Percentiles rank a stretch among this genome's conserved stretches.
These are phyloP conservation scores for Mycena sp. DNA, from an alignment of 1,284 basidiomycete species.

Conservation along the genomic window DNA sequence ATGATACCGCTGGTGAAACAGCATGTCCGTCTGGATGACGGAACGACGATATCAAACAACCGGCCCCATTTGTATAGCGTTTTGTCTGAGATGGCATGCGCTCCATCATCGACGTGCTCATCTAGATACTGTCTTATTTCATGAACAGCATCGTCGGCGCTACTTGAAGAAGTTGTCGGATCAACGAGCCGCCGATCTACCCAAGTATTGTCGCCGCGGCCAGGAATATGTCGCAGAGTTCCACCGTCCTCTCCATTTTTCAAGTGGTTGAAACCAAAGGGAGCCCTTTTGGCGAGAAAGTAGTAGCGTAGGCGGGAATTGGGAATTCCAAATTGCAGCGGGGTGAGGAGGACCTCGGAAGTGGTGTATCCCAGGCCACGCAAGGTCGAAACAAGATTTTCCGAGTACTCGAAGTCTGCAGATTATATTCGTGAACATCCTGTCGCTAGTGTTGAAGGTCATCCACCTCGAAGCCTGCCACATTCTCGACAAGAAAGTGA, in stretches of 20 bases:
- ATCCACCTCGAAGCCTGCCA: conserved; percentile 80
- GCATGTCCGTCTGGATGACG: conserved; percentile 68
- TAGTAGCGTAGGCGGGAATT: conserved; percentile 84
- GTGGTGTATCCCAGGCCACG: conserved; percentile 62
- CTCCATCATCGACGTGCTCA: neutral
- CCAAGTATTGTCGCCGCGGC: conserved; percentile 54
- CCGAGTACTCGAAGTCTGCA: conserved; percentile 71
- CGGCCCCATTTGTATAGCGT: conserved; percentile 79
- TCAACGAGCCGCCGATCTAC: conserved; percentile 49
- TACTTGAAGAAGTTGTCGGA: neutral
- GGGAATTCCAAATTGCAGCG: conserved; percentile 79
- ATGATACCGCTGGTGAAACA: conserved; percentile 79
- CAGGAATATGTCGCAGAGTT: conserved; percentile 64
- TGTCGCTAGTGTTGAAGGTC: no score
- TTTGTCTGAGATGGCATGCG: conserved; percentile 61
- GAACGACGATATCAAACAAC: conserved; percentile 79
- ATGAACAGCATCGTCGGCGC: conserved; percentile 26
- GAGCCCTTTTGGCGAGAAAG: conserved; percentile 66
- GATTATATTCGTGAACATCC: no score
- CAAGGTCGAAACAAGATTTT: conserved; percentile 58
- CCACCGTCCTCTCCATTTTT: conserved; percentile 25
- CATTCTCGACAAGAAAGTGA: conserved; percentile 77
- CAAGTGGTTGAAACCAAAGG: conserved; percentile 46
- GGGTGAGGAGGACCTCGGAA: conserved; percentile 72
- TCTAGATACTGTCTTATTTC: conserved; percentile 65